Evolutionary conservation across 257 asterid species (phyloP).

Genomic region (Solanum verrucosum): DNA sequence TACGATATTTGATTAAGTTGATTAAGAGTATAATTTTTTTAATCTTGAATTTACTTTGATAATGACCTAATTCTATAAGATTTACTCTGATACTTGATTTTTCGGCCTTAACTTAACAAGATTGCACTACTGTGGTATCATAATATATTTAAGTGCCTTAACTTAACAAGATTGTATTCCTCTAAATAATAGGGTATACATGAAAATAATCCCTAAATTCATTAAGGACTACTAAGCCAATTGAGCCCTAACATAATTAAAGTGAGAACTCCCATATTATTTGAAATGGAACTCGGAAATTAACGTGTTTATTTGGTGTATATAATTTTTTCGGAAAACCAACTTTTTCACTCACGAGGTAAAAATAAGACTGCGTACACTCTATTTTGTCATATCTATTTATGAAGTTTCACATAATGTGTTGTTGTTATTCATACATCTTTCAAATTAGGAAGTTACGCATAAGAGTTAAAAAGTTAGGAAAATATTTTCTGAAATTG

Average conservation of each 20-base stretch:
- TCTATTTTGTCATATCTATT: background rate
- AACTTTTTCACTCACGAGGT: background rate
- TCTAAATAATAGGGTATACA: background rate
- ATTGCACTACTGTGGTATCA: background rate
- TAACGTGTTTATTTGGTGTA: background rate
- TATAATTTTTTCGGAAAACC: background rate
- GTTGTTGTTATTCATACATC: background rate
- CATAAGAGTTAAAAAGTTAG: background rate
- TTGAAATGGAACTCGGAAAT: background rate
- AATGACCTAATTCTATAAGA: background rate
- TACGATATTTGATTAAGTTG: background rate
- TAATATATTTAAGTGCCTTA: background rate
- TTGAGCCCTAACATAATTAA: background rate
- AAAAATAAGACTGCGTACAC: background rate
- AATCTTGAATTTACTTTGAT: background rate
- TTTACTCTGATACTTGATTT: background rate
- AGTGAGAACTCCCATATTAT: background rate
- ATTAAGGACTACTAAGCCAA: background rate
- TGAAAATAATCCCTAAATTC: background rate
- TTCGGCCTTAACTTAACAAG: background rate
- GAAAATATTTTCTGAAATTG: background rate
- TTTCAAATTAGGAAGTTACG: background rate
- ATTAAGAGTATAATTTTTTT: background rate
- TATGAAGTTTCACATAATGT: background rate
- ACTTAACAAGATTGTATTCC: background rate